A percentile compares a stretch with the other conserved stretches of the same genome.
Evolutionary conservation across 1,284 basidiomycete genomes (phyloP).

Genomic region (Ganoderma meredithae): DNA sequence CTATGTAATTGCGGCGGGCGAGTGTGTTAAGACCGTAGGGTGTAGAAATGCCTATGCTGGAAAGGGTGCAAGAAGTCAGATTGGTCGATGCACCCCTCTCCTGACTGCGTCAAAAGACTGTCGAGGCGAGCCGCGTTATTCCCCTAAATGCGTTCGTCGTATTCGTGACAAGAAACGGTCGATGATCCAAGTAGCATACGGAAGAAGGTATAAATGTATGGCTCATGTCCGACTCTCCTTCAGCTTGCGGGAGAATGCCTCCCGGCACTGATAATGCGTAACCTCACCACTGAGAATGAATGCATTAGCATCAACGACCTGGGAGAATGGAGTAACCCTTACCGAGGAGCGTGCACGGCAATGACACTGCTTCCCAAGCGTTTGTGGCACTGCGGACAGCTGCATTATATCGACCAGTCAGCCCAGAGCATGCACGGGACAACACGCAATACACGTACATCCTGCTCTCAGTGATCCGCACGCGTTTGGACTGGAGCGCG

Average conservation of each 20-base stretch:
- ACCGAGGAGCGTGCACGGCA: conserved; percentile 90
- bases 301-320: neutral
- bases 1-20: neutral
- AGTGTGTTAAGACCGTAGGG: no score
- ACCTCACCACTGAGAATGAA: conserved; percentile 78
- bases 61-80: no score
- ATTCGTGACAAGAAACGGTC: neutral
- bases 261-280: conserved; percentile 93
- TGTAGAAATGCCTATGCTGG: no score
- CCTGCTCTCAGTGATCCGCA: conserved; percentile 91
- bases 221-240: conserved; percentile 45
- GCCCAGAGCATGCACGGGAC: neutral
- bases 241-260: conserved; percentile 73
- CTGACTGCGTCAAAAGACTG: no score
- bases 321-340: conserved; percentile 32
- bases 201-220: no score
- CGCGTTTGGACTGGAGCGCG: conserved; percentile 78
- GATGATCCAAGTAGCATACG: neutral
- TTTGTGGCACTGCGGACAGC: conserved; percentile 96
- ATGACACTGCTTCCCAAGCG: conserved; percentile 94
- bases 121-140: no score
- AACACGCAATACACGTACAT: conserved; percentile 64
- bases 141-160: neutral
- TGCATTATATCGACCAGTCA: conserved; percentile 12
- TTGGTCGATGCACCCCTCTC: no score